A percentile compares a stretch with the other conserved stretches of the same genome.
These are phyloP conservation scores for Rhodotorula kratochvilovae DNA, from an alignment of 768 basidiomycete genomes.

Conservation along the genomic window DNA sequence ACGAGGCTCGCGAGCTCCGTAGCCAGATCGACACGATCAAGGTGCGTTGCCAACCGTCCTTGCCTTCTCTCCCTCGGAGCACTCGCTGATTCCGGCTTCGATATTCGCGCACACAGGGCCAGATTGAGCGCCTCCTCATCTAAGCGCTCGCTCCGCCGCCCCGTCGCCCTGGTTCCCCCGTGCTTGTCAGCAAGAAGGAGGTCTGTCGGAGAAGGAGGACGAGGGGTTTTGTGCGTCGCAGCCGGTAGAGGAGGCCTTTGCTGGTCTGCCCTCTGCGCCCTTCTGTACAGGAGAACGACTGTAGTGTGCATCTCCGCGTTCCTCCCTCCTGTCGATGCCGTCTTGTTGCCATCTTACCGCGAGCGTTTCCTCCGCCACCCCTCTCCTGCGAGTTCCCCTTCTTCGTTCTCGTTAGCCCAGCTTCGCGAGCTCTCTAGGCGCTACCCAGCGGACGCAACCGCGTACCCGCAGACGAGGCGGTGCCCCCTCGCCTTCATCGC, in stretches of 20 bases:
- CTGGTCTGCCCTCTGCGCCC: background rate
- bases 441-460: no score
- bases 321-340: background rate
- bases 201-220: background rate
- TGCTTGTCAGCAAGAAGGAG: background rate
- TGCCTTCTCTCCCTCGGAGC: background rate
- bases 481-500: background rate
- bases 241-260: slow-evolving; percentile 8
- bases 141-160: slow-evolving; percentile 32
- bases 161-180: no score
- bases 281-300: background rate
- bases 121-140: slow-evolving; percentile 51
- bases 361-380: no score
- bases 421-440: no score
- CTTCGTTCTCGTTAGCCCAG: no score
- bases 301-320: background rate
- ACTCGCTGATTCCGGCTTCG: no score
- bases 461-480: no score
- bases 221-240: background rate
- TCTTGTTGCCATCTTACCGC: background rate
- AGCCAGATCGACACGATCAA: slow-evolving; percentile 86
- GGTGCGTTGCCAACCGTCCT: slow-evolving; percentile 30
- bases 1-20: slow-evolving; percentile 82
- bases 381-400: no score
- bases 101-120: slow-evolving; percentile 42